Percentiles rank a stretch among this genome's conserved stretches.
These are phyloP conservation scores for Geranomyces variabilis DNA, from an alignment of 192 early-diverging fungal species.

Conservation along the genomic window DNA sequence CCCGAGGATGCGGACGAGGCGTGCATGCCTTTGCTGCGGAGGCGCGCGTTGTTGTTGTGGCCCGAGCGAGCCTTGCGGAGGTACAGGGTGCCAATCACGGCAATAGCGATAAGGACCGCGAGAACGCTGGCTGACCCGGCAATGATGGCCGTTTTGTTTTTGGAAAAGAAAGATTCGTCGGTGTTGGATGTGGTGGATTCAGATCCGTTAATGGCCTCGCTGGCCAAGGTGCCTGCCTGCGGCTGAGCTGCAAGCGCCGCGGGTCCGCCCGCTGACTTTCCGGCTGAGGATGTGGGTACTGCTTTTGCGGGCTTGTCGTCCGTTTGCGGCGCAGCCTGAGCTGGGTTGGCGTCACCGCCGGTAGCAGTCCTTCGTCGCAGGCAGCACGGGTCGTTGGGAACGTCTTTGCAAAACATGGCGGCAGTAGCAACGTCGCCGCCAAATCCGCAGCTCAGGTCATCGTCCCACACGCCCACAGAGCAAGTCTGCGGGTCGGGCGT, in stretches of 20 bases:
- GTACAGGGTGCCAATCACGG: slow-evolving; percentile 14
- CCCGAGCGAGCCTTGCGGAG: not conserved
- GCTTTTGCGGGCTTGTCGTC: not conserved
- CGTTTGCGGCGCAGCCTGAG: not conserved
- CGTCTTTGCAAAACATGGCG: slow-evolving; percentile 36
- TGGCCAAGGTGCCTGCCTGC: not conserved
- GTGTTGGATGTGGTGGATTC: not conserved
- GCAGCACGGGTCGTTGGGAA: slow-evolving; percentile 34
- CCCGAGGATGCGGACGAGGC: not conserved
- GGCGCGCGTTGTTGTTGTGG: not conserved
- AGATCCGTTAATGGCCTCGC: not conserved
- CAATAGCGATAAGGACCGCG: slow-evolving; percentile 24
- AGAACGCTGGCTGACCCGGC: slow-evolving; percentile 19
- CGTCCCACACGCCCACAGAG: slow-evolving; percentile 33
- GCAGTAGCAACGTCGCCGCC: slow-evolving; percentile 39
- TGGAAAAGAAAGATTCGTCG: not conserved
- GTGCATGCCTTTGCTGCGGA: not conserved
- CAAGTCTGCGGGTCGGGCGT: slow-evolving; percentile 10
- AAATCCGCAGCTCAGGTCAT: slow-evolving; percentile 40
- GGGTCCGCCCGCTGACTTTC: not conserved
- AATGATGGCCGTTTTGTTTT: slow-evolving; percentile 36
- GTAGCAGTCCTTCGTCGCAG: not conserved
- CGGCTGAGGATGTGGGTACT: not conserved
- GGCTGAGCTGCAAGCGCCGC: not conserved
- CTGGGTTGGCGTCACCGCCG: not conserved